Evolutionary conservation across 106 monocot genomes (phyloP).

Genomic region (Cymbidium sinense): DNA sequence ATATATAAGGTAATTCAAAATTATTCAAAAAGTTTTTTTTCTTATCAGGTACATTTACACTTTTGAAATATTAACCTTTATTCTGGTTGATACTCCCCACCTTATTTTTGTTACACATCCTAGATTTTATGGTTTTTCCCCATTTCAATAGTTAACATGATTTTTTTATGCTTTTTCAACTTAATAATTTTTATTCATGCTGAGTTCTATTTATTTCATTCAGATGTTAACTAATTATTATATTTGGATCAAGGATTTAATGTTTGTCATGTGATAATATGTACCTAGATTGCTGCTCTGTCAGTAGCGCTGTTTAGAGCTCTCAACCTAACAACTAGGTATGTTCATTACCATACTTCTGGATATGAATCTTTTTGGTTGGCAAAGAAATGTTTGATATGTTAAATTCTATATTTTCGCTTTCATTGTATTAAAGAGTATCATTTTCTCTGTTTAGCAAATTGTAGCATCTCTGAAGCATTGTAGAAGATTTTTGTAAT

Average conservation of each 20-base stretch:
- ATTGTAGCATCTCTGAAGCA: neutral
- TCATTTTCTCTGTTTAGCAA: neutral
- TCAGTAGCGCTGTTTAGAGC: slow-evolving; percentile 89
- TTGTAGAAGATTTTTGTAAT: neutral
- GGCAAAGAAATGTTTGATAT: neutral
- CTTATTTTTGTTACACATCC: neutral
- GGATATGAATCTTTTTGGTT: neutral
- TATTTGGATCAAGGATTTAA: neutral
- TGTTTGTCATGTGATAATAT: neutral
- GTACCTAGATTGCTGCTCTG: slow-evolving; percentile 77
- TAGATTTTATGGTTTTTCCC: neutral
- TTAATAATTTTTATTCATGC: neutral
- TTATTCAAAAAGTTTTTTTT: neutral
- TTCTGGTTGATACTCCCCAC: neutral
- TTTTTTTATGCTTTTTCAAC: neutral
- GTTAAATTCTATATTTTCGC: neutral
- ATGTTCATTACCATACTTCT: neutral
- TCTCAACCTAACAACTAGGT: slow-evolving; percentile 78
- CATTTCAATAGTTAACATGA: neutral
- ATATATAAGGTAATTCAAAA: neutral
- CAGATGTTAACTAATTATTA: neutral
- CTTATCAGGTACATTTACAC: neutral
- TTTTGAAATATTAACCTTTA: neutral
- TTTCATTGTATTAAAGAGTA: neutral
- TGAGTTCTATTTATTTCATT: neutral